Evolutionary conservation across 1,284 basidiomycete species (phyloP).

Genomic region (Apiotrichum laibachii): DNA sequence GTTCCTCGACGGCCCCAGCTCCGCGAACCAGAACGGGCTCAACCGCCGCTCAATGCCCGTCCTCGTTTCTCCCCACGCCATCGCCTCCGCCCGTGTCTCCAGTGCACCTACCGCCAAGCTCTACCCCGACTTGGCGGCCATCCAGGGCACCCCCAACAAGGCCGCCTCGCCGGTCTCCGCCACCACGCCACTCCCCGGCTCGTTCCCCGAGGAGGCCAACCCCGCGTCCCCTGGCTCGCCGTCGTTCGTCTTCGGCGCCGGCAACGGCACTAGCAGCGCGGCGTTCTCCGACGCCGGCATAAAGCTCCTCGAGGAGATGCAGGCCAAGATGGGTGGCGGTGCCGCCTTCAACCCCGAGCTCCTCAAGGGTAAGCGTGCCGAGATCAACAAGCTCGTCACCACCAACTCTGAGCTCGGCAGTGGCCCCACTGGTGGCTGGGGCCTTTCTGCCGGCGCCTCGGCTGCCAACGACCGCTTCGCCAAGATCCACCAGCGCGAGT

Average conservation of each 20-base stretch:
- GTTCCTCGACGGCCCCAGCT: slow-evolving; percentile 17
- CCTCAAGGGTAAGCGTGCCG: slow-evolving; percentile 44
- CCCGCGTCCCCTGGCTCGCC: slow-evolving; percentile 10
- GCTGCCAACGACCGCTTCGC: slow-evolving; percentile 35
- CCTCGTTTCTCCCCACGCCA: slow-evolving; percentile 14
- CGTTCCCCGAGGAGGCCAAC: slow-evolving; percentile 6
- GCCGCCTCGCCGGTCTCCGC: neutral
- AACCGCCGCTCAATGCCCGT: slow-evolving; percentile 41
- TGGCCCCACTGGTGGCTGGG: slow-evolving; percentile 30
- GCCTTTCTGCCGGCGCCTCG: slow-evolving; percentile 18
- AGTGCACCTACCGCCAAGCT: slow-evolving; percentile 11
- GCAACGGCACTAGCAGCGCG: slow-evolving; percentile 23
- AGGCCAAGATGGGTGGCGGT: slow-evolving; percentile 37
- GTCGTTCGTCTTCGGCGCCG: slow-evolving; percentile 33
- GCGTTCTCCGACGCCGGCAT: slow-evolving; percentile 40
- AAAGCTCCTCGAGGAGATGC: slow-evolving; percentile 42
- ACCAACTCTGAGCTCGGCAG: slow-evolving; percentile 29
- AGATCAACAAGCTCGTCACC: slow-evolving; percentile 36
- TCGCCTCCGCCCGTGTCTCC: neutral
- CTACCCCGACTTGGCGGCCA: slow-evolving; percentile 25
- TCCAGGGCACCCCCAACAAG: neutral
- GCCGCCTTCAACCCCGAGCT: slow-evolving; percentile 35
- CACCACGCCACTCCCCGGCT: slow-evolving; percentile 9
- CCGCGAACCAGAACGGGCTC: slow-evolving; percentile 10
- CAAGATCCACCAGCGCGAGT: slow-evolving; percentile 40